Conservation (phyloP, 176 grass and related monocot species). For the Juncus effusus region DNA sequence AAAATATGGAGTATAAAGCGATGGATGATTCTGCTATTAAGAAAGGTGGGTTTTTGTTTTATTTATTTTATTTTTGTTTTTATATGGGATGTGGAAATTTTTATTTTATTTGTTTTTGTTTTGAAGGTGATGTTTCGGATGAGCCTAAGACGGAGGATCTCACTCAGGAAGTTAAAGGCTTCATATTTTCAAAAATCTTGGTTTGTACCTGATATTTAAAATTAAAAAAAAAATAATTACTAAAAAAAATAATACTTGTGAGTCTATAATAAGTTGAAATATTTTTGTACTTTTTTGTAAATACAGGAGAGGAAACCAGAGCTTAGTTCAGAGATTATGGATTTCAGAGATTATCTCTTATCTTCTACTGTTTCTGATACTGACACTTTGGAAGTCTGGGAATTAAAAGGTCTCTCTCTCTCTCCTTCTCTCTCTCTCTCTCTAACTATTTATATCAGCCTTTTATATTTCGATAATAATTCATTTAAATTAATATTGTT, state of each 20-base stretch:
- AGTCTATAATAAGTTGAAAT: background rate
- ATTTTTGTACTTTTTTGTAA: slow-evolving; percentile 18
- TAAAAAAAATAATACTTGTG: slow-evolving; percentile 11
- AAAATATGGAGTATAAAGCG: slow-evolving; percentile 99
- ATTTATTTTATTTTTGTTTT: background rate
- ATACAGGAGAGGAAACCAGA: slow-evolving; percentile 87
- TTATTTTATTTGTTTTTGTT: slow-evolving; percentile 13
- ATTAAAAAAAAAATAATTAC: background rate
- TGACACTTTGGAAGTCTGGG: slow-evolving; percentile 96
- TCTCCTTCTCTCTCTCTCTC: background rate
- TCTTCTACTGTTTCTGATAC: slow-evolving; percentile 88
- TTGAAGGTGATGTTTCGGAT: slow-evolving; percentile 69
- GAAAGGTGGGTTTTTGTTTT: slow-evolving; percentile 49
- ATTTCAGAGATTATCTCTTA: slow-evolving; percentile 86
- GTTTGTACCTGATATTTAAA: slow-evolving; percentile 44
- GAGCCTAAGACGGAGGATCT: slow-evolving; percentile 90
- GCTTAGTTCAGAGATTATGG: slow-evolving; percentile 67
- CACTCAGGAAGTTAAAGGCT: slow-evolving; percentile 91
- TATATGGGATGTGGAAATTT: slow-evolving; percentile 9
- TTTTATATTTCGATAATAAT: background rate
- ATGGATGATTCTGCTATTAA: slow-evolving; percentile 92
- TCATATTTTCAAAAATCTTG: slow-evolving; percentile 98
- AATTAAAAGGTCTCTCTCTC: slow-evolving; percentile 75
- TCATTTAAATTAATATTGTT: slow-evolving; percentile 7
- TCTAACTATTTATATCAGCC: slow-evolving; percentile 3